Evolutionary conservation across 768 basidiomycete genomes (phyloP), one percentile per base, ranked within the genome.

Genomic region (Mycena belliarum): DNA sequence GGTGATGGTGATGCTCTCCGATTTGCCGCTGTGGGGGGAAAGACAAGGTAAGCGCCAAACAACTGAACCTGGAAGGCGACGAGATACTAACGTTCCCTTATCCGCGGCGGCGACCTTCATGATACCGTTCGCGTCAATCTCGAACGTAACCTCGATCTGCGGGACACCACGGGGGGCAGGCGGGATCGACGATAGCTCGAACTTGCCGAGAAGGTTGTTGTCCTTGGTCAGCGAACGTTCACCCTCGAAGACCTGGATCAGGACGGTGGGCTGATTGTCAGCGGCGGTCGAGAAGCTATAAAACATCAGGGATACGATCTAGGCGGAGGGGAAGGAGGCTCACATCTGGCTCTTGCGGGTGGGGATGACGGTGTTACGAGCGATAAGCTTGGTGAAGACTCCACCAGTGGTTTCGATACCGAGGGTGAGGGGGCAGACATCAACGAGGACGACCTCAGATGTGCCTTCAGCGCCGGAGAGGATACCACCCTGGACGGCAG

Each of bases 351-450:
- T 87, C 82, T 98, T 98, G 81, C 91, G 89, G 67, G 95, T 98
- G 58, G 96, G 96, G 72, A 98, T 95, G 70, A 96, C 93, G 41
- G 96, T 98, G 86, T 98, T 98, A 67, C 96, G 89, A 59, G 93
- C 84, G 68, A 99, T 98, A 69, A 99, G 83, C 76, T 96, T 97
- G 65, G 95, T 98, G 82, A 98, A 93, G 66, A 98, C 95, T 72
- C 95, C 94, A 68, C 96, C 95, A 37, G 95, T 96, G 67, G 95
- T 98, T 83, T 98, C 96, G 66, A 98, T 99, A 84, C 96, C 95
- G 71, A 98, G 93, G 28, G 96, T 96, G 38, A 98, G 84, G 25
- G 96, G 95, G 79, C 88, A 90, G 71, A 98, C 93, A 74, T 99
- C 96, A 68, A 99, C 92, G 55, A 99, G 89, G 60, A 98, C 89